Evolutionary conservation across 768 basidiomycete genomes (phyloP).

Genomic region (Austroboletus eburneus): DNA sequence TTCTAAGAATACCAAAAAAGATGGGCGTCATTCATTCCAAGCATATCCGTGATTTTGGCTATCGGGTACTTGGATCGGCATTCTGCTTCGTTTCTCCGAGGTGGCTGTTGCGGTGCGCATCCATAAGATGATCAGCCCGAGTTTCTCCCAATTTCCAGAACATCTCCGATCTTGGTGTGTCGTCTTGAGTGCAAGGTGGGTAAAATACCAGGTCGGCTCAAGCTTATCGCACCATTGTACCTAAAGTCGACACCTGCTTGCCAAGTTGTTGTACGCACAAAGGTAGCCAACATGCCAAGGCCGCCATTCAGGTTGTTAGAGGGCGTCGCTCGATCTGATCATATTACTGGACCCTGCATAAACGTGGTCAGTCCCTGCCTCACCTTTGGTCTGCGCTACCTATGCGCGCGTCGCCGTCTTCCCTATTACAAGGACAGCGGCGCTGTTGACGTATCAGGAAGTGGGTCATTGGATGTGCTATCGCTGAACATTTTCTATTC

Average conservation of each 20-base stretch:
- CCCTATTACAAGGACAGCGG: not conserved
- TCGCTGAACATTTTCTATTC: not conserved
- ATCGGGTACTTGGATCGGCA: not conserved
- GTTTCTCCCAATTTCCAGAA: not conserved
- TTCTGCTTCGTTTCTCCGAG: not conserved
- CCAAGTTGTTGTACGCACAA: not conserved
- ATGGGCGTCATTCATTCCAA: not conserved
- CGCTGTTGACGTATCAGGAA: constrained; percentile 6
- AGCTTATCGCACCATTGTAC: constrained; percentile 5
- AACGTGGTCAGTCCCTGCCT: constrained; percentile 5
- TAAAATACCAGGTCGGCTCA: not conserved
- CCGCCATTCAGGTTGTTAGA: constrained; percentile 12
- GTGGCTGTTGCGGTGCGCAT: not conserved
- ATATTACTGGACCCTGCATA: constrained; percentile 20
- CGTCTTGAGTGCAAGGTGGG: not conserved
- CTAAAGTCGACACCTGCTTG: constrained; percentile 3
- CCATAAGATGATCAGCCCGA: not conserved
- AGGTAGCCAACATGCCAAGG: constrained; percentile 7
- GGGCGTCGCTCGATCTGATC: constrained; percentile 14
- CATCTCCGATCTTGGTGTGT: not conserved
- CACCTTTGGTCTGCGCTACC: not conserved
- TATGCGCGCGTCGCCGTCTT: constrained; percentile 4
- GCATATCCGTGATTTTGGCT: not conserved
- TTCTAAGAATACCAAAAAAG: constrained; percentile 3
- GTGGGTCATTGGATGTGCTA: not conserved